Conservation (phyloP, 495 filamentous ascomycete species). For the Rostrohypoxylon terebratum region DNA sequence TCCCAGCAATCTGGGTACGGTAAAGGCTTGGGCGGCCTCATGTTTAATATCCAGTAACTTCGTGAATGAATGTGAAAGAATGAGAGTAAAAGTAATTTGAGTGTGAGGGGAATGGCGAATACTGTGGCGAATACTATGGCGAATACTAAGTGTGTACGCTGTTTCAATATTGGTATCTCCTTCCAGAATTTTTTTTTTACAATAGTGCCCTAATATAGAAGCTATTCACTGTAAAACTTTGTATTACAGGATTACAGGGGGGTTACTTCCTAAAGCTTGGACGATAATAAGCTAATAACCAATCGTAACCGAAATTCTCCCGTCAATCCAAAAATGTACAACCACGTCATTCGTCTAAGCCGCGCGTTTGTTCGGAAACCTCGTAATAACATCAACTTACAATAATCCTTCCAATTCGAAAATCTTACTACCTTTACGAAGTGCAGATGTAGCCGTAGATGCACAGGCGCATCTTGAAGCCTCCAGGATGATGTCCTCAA, state of each 20-base stretch:
- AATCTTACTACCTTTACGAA: constrained; percentile 3
- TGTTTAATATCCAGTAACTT: constrained; percentile 25
- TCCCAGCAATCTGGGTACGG: constrained; percentile 60
- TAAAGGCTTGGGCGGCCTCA: constrained; percentile 56
- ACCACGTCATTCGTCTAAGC: constrained; percentile 41
- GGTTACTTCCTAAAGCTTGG: neutral
- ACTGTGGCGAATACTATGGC: neutral
- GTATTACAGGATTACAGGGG: constrained; percentile 1
- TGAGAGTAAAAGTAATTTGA: constrained; percentile 3
- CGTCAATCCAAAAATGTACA: constrained; percentile 11
- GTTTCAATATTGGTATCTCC: neutral
- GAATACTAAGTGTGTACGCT: neutral
- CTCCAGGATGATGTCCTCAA: constrained; percentile 75
- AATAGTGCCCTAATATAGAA: neutral
- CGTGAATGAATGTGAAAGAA: constrained; percentile 10
- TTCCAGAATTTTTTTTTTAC: neutral
- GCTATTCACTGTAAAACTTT: constrained; percentile 1
- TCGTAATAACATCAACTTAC: constrained; percentile 11
- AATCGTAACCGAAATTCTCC: constrained; percentile 15
- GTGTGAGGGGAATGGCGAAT: neutral
- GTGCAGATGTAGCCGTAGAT: constrained; percentile 48
- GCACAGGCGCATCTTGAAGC: constrained; percentile 46
- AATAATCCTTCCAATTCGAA: neutral
- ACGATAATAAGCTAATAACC: too few species aligned
- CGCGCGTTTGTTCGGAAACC: constrained; percentile 15